Conservation (phyloP, 1,284 basidiomycete species). For the Austropuccinia psidii region DNA sequence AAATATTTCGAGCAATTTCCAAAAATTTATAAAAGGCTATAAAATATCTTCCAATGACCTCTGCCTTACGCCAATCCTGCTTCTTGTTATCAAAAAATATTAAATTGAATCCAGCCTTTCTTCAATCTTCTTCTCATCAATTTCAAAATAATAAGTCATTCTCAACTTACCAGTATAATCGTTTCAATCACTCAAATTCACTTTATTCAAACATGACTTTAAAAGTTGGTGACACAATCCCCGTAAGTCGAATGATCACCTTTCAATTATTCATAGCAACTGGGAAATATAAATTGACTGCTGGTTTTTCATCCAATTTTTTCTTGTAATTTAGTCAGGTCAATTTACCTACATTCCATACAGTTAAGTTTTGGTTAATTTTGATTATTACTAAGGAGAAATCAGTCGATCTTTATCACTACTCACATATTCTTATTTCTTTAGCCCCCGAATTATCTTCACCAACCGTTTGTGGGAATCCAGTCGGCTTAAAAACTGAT, state of each 20-base stretch:
- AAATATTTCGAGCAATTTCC: no score
- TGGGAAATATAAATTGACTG: no score
- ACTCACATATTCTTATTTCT: not conserved
- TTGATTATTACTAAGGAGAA: not conserved
- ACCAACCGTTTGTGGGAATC: slow-evolving; percentile 12
- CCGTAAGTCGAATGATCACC: not conserved
- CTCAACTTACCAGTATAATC: no score
- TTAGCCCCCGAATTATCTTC: slow-evolving; percentile 19
- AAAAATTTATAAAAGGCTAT: no score
- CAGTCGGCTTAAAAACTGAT: slow-evolving; percentile 24
- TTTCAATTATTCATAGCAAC: not conserved
- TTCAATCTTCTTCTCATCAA: no score
- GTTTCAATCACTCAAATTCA: no score
- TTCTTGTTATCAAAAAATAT: no score
- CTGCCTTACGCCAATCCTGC: no score
- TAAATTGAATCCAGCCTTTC: no score
- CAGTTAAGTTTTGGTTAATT: slow-evolving; percentile 1
- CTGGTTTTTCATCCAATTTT: not conserved
- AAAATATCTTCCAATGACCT: no score
- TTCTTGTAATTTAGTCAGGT: not conserved
- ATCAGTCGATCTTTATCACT: not conserved
- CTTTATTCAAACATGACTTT: slow-evolving; percentile 18
- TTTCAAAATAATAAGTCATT: no score
- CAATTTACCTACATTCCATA: slow-evolving; percentile 20
- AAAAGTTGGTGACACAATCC: slow-evolving; percentile 28